Evolutionary conservation across 2,329 filamentous ascomycete species (phyloP).

Genomic region (Colletotrichum viniferum): DNA sequence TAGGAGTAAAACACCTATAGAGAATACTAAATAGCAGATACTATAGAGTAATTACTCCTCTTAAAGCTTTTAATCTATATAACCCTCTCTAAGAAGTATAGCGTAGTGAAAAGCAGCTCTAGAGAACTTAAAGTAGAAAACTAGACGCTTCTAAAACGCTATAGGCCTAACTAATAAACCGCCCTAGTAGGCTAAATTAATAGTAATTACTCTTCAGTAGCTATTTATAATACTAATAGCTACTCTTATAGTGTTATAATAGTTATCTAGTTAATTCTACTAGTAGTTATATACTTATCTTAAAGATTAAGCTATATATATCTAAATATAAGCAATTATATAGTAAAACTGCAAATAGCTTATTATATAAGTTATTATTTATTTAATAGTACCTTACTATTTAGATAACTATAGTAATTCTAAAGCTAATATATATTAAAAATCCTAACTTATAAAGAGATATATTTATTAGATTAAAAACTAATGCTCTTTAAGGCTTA

Average conservation of each 20-base stretch:
- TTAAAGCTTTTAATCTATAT: not conserved
- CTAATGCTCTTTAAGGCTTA: not conserved
- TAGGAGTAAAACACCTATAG: no score
- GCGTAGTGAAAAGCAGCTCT: not conserved
- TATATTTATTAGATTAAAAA: not conserved
- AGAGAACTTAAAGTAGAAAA: not conserved
- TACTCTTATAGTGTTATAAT: not conserved
- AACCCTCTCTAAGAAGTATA: not conserved
- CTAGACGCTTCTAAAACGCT: fast-evolving
- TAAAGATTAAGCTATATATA: not conserved
- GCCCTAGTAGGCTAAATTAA: fast-evolving
- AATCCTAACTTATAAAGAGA: not conserved
- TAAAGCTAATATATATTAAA: not conserved
- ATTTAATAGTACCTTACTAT: no score
- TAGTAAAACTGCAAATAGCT: no score
- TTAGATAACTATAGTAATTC: not conserved
- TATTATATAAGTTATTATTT: no score
- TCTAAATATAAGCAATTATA: no score
- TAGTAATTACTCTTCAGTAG: not conserved
- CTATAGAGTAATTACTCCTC: not conserved
- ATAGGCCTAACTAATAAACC: no score
- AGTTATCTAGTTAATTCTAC: not conserved
- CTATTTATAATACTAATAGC: not conserved
- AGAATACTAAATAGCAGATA: no score
- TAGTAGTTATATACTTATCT: not conserved